A percentile compares a stretch with the other conserved stretches of the same genome.
phyloP scores from a whole-genome alignment of 257 asterid species.

The Solanum tacnaense region DNA sequence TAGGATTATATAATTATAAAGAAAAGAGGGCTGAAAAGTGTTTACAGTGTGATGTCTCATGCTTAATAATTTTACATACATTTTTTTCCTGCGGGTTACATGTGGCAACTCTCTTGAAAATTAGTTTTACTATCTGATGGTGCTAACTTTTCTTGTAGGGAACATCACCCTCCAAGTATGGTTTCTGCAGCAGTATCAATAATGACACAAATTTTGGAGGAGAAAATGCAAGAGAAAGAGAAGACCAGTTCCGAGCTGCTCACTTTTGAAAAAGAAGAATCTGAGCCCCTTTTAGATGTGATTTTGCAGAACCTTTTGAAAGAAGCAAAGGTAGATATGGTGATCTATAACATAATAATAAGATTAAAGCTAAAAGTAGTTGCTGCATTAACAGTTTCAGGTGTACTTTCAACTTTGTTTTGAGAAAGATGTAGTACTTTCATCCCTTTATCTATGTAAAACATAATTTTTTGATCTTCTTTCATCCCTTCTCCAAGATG shows the following conservation, averaged over 20 bases:
- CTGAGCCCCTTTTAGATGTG: slow-evolving; percentile 59
- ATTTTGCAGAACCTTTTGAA: slow-evolving; percentile 59
- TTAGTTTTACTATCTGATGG: neutral
- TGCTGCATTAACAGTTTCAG: neutral
- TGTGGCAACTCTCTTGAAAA: neutral
- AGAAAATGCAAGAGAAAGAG: slow-evolving; percentile 16
- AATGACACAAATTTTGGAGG: slow-evolving; percentile 50
- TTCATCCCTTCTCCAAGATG: neutral
- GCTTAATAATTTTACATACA: neutral
- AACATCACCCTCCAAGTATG: slow-evolving; percentile 60
- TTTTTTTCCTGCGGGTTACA: neutral
- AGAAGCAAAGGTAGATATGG: slow-evolving; percentile 44
- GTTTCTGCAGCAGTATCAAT: slow-evolving; percentile 54
- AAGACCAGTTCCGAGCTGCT: slow-evolving; percentile 21
- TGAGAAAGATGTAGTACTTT: neutral
- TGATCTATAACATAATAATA: neutral
- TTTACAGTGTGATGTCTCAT: neutral
- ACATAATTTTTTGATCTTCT: neutral
- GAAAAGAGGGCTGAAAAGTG: neutral
- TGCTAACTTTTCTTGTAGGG: slow-evolving; percentile 31
- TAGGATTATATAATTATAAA: neutral
- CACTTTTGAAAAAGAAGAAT: slow-evolving; percentile 19
- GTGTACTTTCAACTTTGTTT: neutral
- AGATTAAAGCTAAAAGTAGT: neutral
- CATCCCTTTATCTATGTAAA: neutral